These are phyloP conservation scores for Aspergillus jensenii DNA, from an alignment of 2,329 filamentous ascomycete species.

Conservation along the genomic window DNA sequence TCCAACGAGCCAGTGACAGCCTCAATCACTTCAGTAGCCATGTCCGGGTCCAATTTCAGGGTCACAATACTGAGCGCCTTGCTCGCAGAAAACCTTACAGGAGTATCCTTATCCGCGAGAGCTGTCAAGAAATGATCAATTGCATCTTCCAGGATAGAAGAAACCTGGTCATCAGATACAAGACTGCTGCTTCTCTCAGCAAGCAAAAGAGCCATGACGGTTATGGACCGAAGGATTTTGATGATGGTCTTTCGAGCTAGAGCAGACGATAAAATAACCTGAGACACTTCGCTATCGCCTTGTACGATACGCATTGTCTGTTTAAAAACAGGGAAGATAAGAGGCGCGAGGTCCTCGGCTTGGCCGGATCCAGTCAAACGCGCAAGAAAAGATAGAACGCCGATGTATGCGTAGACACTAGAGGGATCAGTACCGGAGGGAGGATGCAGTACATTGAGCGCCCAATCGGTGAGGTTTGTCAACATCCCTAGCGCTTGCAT, in stretches of 20 bases:
- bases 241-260: constrained; percentile 78
- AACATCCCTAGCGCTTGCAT: constrained; percentile 79
- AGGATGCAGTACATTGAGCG: constrained; percentile 60
- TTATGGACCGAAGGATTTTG: constrained; percentile 77
- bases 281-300: constrained; percentile 50
- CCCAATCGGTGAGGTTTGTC: constrained; percentile 68
- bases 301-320: constrained; percentile 61
- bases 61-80: constrained; percentile 89
- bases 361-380: constrained; percentile 71
- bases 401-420: constrained; percentile 74
- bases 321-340: constrained; percentile 66
- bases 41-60: constrained; percentile 72
- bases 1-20: constrained; percentile 71
- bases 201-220: constrained; percentile 62
- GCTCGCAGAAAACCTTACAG: constrained; percentile 84
- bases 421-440: constrained; percentile 36
- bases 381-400: constrained; percentile 75
- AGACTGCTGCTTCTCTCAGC: constrained; percentile 37
- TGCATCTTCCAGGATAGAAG: constrained; percentile 69
- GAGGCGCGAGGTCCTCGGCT: constrained; percentile 69
- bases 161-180: constrained; percentile 33
- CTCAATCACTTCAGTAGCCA: constrained; percentile 84
- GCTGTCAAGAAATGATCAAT: constrained; percentile 79
- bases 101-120: constrained; percentile 84
- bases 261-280: constrained; percentile 67